Percentiles rank a stretch among this genome's conserved stretches.
phyloP scores from a whole-genome alignment of 1,284 basidiomycete species.

The Leccinum variabile region DNA sequence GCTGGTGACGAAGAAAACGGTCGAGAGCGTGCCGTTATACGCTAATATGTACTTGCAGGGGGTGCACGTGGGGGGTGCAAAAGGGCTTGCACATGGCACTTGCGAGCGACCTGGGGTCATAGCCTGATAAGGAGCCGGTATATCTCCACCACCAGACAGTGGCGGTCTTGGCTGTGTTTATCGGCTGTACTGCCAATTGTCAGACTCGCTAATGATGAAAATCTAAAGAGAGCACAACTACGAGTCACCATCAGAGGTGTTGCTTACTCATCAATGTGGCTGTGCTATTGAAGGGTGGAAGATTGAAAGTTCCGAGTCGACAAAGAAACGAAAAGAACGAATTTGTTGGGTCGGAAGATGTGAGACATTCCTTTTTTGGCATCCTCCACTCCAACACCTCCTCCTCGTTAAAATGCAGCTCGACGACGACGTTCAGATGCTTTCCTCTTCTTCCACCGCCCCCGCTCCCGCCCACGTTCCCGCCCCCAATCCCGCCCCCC shows the following conservation, averaged over 20 bases:
- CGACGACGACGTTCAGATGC: constrained; percentile 33
- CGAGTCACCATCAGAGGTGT: too few relatives aligned
- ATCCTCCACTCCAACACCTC: constrained; percentile 33
- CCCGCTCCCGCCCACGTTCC: neutral
- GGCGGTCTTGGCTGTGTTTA: neutral
- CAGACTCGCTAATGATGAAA: too few relatives aligned
- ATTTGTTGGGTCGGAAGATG: constrained; percentile 24
- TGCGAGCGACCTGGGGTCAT: too few relatives aligned
- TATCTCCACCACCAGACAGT: neutral
- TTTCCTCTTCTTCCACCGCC: neutral
- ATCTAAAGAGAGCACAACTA: too few relatives aligned
- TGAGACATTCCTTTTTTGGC: constrained; percentile 40
- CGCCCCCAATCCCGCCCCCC: constrained; percentile 12
- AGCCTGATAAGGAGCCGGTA: neutral
- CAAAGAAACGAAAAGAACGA: constrained; percentile 12
- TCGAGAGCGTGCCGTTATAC: neutral
- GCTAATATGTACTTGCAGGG: neutral
- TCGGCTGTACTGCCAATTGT: too few relatives aligned
- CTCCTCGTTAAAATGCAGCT: neutral
- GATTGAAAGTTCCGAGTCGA: constrained; percentile 27
- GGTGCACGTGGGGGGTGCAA: neutral
- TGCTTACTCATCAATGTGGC: constrained; percentile 30
- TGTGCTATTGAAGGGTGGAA: constrained; percentile 8
- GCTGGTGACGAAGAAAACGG: neutral
- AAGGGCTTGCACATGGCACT: neutral